Percentiles rank a stretch among this genome's conserved stretches.
Conservation (phyloP, 31 red algal genomes). For the Bonnemaisonia californica region DNA sequence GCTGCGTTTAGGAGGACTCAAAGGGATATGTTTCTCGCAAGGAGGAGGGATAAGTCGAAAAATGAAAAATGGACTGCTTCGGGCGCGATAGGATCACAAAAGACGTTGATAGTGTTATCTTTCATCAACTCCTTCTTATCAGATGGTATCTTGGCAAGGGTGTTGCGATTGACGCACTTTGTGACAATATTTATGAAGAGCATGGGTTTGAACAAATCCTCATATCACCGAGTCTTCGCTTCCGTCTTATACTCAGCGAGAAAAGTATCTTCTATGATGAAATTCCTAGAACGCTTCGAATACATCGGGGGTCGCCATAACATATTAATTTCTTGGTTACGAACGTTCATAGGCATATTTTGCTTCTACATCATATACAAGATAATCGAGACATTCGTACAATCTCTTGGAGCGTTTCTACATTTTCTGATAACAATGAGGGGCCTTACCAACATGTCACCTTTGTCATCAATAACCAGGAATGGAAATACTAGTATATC, state of each 20-base stretch:
- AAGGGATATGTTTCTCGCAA: too few relatives aligned
- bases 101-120: too few relatives aligned
- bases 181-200: background rate
- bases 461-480: too few relatives aligned
- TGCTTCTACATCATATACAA: background rate
- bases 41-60: too few relatives aligned
- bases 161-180: background rate
- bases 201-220: background rate
- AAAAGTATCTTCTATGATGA: background rate
- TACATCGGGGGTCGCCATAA: background rate
- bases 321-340: background rate
- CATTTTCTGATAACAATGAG: too few relatives aligned
- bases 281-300: background rate
- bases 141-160: background rate
- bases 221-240: background rate
- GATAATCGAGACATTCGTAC: background rate
- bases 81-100: too few relatives aligned
- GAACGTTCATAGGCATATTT: background rate
- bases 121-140: background rate
- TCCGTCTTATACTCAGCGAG: background rate
- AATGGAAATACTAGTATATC: too few relatives aligned
- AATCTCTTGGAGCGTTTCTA: too few relatives aligned
- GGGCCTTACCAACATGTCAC: too few relatives aligned
- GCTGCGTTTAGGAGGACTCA: too few relatives aligned
- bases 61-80: too few relatives aligned